Evolutionary conservation across 2,329 filamentous ascomycete species (phyloP), one percentile per base, ranked within the genome.

Genomic region (Onygenales sp.): DNA sequence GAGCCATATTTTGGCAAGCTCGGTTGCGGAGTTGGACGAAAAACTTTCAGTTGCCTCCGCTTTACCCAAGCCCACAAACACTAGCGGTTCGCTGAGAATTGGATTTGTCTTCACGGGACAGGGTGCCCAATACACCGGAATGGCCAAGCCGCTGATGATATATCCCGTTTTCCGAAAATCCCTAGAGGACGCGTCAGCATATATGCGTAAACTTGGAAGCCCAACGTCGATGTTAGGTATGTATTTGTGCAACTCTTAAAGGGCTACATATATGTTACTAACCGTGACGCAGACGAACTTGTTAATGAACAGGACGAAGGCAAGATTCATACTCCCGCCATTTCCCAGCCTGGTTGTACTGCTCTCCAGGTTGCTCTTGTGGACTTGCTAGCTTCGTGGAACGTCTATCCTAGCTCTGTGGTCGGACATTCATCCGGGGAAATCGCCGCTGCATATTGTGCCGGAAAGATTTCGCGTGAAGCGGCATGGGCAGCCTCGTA

Each of bases 361-460:
- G 68, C 64, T 0, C 39, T 72, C 5, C 69, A 72, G 48, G 55
- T 71, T 10, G 64, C 59, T 7, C 50, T 72, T 0, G 58, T 66
- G 1, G 61, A 68, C 17, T 49, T 70, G 2, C 60, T 70, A 1
- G 21, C 17, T 0, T 10, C 44, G 1, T 64, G 59, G 60, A 62
- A 60, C 1, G 54, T 70, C 5, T 21, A 32, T 0, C 63, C 66
- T 8, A 11, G 49, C 0, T 50, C 57, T 1, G 64, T 68, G 3
- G 54, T 69, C 0, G 68, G 69, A 0, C 68, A 72, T 51, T 69
- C 67, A 0, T 61, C 58, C 10, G 69, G 69, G 1, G 69, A 72
- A 54, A 70, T 72, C 39, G 66, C 61, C 1, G 67, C 67, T 2
- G 68, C 68, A 0, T 72, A 68, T 56, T 63, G 66, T 2, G 58